Percentiles rank a stretch among this genome's conserved stretches.
phyloP scores from a whole-genome alignment of 495 filamentous ascomycete genomes.

The Letharia columbiana region DNA sequence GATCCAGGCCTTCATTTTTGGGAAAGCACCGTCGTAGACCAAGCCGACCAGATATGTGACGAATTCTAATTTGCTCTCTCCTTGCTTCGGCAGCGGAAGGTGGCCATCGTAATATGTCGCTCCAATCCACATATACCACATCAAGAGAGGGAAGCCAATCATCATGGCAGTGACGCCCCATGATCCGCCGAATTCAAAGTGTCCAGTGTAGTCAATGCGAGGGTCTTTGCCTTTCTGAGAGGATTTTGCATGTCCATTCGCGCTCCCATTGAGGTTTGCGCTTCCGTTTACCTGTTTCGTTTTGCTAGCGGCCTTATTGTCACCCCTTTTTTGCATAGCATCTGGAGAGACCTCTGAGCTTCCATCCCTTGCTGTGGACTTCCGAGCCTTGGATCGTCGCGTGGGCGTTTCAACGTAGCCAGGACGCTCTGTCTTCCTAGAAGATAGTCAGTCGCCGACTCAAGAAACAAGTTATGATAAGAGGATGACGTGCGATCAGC shows the following conservation, averaged over 20 bases:
- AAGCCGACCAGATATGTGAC: conserved; percentile 55
- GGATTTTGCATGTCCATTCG: conserved; percentile 35
- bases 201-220: conserved; percentile 68
- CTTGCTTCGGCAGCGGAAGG: conserved; percentile 58
- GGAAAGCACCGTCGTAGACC: conserved; percentile 74
- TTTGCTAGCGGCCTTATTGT: not conserved
- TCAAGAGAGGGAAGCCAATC: conserved; percentile 82
- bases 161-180: conserved; percentile 72
- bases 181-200: conserved; percentile 85
- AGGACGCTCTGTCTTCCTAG: conserved; percentile 49
- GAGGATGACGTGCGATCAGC: not conserved
- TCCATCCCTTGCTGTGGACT: conserved; percentile 9
- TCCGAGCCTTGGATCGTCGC: conserved; percentile 31
- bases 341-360: conserved; percentile 14
- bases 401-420: conserved; percentile 52
- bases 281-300: conserved; percentile 1
- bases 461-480: not conserved
- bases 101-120: conserved; percentile 83
- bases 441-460: conserved; percentile 13
- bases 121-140: conserved; percentile 99
- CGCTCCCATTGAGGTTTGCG: conserved; percentile 25
- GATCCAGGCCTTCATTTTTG: conserved; percentile 67
- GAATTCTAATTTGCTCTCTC: conserved; percentile 60
- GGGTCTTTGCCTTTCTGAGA: conserved; percentile 62
- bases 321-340: not conserved